Conservation (phyloP, 2,329 filamentous ascomycete species). For the Sporothrix luriei region DNA sequence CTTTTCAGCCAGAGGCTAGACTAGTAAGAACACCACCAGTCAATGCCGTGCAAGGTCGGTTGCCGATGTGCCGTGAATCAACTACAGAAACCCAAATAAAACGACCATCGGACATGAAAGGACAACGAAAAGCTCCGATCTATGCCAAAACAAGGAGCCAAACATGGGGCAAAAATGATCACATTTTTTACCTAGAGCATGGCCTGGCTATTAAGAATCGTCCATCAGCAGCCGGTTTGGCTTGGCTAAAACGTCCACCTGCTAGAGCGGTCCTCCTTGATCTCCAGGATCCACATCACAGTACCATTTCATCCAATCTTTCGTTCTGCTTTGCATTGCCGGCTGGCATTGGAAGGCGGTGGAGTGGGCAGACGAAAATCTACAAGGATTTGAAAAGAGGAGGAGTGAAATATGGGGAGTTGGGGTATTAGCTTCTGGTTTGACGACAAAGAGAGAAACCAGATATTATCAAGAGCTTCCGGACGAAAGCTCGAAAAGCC, state of each 20-base stretch:
- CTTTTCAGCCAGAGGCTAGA: not conserved
- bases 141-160: not conserved
- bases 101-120: not conserved
- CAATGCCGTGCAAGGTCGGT: constrained; percentile 24
- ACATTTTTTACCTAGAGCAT: not conserved
- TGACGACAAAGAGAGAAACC: constrained; percentile 7
- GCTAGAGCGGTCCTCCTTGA: constrained; percentile 21
- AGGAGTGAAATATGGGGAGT: constrained; percentile 23
- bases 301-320: constrained; percentile 14
- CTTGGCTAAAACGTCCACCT: constrained; percentile 29
- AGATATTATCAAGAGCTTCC: not conserved
- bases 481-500: constrained; percentile 3
- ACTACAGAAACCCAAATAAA: not conserved
- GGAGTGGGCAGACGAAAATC: constrained; percentile 4
- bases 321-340: constrained; percentile 13
- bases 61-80: not conserved
- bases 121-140: constrained; percentile 1
- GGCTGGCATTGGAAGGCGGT: not conserved
- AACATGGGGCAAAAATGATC: not conserved
- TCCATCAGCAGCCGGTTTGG: not conserved
- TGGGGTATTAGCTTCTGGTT: constrained; percentile 13
- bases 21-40: constrained; percentile 1
- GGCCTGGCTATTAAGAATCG: not conserved
- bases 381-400: constrained; percentile 9
- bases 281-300: constrained; percentile 23